Evolutionary conservation across 495 filamentous ascomycete species (phyloP), one percentile per base, ranked within the genome.

Genomic region (Durotheca rogersii): DNA sequence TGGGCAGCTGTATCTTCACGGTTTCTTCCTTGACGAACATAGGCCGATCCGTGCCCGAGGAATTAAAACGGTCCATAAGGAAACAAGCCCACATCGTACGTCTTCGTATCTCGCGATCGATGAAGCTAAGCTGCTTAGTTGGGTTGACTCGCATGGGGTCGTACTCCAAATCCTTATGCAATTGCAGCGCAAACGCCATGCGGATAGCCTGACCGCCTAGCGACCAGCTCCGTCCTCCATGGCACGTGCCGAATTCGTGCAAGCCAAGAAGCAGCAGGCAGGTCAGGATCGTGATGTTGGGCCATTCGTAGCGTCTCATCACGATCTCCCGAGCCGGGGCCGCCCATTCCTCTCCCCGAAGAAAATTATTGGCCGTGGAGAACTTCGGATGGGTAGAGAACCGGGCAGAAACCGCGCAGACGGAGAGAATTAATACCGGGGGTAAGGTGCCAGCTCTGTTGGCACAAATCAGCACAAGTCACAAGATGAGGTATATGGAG

Each of bases 11-110:
- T 9, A 95, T 86, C 59, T 90, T 87, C 41, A 98, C 76, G 43
- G 86, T 87, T 46, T 88, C 87, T 66, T 96, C 91, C 56, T 88
- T 84, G 25, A 91, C 87, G 60, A 94, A 92, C n/a, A 87, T 86
- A 39, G 93, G 93, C 41, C 93, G 81, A 59, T 96, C 90, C 19
- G 91, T 96, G 10, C 93, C 93, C 2, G 91, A 96, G 2, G 92
- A 95, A 68, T 90, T 96, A 70, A 96, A 96, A 0, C 92, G 83
- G 67, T 98, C 93, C 93, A 98, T 96, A 51, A 94, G 63, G 60
- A 92, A 96, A 65, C 90, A 96, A 16, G 90, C 87, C 93, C 93
- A 98, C 92, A 98, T 96, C 4, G 89, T 94, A 42, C 93, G 79
- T 47, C 92, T 77, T 44, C 93, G 77, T 29, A 96, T 96, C 65